Conservation (phyloP, 2,329 filamentous ascomycete species). For the Canariomyces notabilis region DNA sequence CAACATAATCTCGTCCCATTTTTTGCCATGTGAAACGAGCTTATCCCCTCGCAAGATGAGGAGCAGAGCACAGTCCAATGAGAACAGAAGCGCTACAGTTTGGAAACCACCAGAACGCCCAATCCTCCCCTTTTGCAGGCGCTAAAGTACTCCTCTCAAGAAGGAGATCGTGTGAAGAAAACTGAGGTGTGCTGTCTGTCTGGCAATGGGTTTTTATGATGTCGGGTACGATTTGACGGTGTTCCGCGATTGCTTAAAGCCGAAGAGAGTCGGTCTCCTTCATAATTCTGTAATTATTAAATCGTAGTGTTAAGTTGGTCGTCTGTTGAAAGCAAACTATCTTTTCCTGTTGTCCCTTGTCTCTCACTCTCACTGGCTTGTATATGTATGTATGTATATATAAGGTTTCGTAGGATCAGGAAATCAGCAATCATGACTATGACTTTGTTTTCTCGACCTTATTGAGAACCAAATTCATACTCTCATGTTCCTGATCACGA, state of each 20-base stretch:
- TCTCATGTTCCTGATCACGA: too few relatives aligned
- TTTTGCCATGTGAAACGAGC: not conserved
- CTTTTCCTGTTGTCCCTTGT: not conserved
- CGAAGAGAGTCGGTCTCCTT: constrained; percentile 12
- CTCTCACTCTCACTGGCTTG: too few relatives aligned
- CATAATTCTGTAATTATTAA: constrained; percentile 17
- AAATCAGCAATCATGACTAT: too few relatives aligned
- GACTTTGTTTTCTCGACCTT: not conserved
- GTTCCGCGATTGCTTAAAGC: not conserved
- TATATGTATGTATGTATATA: not conserved
- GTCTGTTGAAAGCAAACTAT: not conserved
- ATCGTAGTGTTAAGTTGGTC: constrained; percentile 3
- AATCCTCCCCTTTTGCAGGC: not conserved
- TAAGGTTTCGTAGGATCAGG: too few relatives aligned
- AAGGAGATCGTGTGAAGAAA: not conserved
- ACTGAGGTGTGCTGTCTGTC: not conserved
- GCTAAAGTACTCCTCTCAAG: not conserved
- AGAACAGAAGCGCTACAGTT: constrained; percentile 11
- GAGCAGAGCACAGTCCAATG: too few relatives aligned
- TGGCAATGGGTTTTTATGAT: constrained; percentile 7
- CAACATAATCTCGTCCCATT: not conserved
- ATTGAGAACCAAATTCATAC: too few relatives aligned
- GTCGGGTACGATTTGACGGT: constrained; percentile 9
- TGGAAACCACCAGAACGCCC: not conserved
- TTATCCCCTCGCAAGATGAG: not conserved